Conservation (phyloP, 805 yeast species). For the Nakazawaea sp. region DNA sequence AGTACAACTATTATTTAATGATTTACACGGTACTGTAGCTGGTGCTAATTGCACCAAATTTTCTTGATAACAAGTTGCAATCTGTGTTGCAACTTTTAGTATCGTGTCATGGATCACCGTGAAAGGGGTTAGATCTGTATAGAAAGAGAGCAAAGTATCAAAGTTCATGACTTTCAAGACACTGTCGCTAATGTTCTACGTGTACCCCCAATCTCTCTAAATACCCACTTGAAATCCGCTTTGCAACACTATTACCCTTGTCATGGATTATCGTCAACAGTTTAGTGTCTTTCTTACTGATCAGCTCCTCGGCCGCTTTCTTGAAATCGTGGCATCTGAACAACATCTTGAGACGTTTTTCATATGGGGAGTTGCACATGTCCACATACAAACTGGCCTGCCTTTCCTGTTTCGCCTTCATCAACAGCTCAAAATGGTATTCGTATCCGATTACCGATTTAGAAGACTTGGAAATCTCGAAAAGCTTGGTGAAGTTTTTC, state of each 20-base stretch:
- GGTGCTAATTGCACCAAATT: too few relatives aligned
- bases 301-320: slow-evolving; percentile 45
- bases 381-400: slow-evolving; percentile 57
- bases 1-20: too few relatives aligned
- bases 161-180: too few relatives aligned
- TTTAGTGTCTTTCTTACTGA: slow-evolving; percentile 33
- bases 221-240: slow-evolving; percentile 10
- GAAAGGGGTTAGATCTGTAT: too few relatives aligned
- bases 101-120: too few relatives aligned
- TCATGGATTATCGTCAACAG: slow-evolving; percentile 21
- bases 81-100: too few relatives aligned
- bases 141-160: too few relatives aligned
- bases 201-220: slow-evolving; percentile 9
- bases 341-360: slow-evolving; percentile 43
- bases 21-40: too few relatives aligned
- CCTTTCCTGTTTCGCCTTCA: slow-evolving; percentile 45
- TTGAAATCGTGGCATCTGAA: slow-evolving; percentile 43
- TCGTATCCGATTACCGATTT: slow-evolving; percentile 70
- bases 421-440: slow-evolving; percentile 51
- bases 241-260: slow-evolving; percentile 15
- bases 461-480: slow-evolving; percentile 39
- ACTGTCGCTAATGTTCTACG: not conserved
- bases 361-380: slow-evolving; percentile 40
- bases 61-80: too few relatives aligned
- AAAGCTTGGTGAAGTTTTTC: slow-evolving; percentile 50